Evolutionary conservation across 1,284 basidiomycete genomes (phyloP).

Genomic region (Cutaneotrichosporon cavernicola): DNA sequence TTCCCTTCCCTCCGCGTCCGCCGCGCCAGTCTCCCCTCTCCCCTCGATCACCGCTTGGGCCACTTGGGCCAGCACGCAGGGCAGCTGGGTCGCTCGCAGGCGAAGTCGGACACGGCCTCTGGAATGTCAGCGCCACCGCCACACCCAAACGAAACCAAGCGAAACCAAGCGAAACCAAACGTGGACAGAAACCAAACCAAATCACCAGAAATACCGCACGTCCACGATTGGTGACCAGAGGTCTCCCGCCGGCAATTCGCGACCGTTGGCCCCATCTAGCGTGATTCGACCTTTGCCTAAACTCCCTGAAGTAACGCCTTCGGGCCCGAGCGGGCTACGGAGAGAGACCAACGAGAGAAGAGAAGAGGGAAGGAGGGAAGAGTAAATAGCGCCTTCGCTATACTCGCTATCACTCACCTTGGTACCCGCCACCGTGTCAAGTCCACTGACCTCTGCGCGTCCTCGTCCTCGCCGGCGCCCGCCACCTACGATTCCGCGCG

Average conservation of each 20-base stretch:
- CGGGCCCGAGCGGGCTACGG: neutral
- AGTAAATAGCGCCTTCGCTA: no score
- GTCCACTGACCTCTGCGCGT: conserved; percentile 18
- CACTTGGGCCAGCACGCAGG: neutral
- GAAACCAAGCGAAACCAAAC: neutral
- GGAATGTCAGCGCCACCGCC: conserved; percentile 2
- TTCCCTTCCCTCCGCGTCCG: neutral
- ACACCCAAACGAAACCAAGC: neutral
- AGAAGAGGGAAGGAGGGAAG: neutral
- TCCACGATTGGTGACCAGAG: neutral
- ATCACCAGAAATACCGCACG: neutral
- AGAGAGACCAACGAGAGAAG: neutral
- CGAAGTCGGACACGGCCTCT: conserved; percentile 2
- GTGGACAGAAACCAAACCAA: neutral
- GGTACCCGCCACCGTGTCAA: neutral
- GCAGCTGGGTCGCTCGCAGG: neutral
- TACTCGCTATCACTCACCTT: neutral
- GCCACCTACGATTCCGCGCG: conserved; percentile 39
- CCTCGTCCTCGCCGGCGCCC: conserved; percentile 26
- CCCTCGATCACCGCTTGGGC: neutral
- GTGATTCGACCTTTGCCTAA: neutral
- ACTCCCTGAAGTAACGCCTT: neutral
- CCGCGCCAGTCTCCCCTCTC: neutral
- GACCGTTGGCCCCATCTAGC: neutral
- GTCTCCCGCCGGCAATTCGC: neutral